Conservation (phyloP, 2,329 filamentous ascomycete species). For the Teratosphaeria nubilosa region DNA sequence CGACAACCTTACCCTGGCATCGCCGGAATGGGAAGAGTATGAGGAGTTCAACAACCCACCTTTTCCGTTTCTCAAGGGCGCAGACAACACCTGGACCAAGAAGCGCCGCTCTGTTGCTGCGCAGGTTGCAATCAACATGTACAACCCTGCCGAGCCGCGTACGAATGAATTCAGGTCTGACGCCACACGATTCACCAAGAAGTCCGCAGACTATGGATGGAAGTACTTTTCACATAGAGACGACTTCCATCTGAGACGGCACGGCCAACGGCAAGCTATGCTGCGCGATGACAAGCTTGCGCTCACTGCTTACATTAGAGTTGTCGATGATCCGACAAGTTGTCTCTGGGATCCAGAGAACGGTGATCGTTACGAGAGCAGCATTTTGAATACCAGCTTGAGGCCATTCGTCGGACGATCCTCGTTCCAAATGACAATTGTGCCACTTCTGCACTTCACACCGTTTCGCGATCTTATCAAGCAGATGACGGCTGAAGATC, state of each 20-base stretch:
- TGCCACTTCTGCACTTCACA: conserved; percentile 50
- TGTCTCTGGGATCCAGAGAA: conserved; percentile 49
- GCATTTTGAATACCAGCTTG: conserved; percentile 47
- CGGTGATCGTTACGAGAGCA: conserved; percentile 16
- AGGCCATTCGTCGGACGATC: conserved; percentile 32
- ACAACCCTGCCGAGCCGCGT: conserved; percentile 53
- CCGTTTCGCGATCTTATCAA: conserved; percentile 50
- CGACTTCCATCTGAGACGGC: conserved; percentile 47
- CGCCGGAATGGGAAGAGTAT: conserved; percentile 11
- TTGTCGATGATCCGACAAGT: conserved; percentile 50
- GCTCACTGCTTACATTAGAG: conserved; percentile 52
- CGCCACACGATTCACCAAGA: conserved; percentile 48
- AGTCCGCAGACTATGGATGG: conserved; percentile 54
- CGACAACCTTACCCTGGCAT: conserved; percentile 45
- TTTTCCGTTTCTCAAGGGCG: conserved; percentile 18
- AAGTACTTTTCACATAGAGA: conserved; percentile 49
- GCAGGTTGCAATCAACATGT: conserved; percentile 51
- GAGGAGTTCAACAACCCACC: conserved; percentile 20
- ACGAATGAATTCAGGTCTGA: conserved; percentile 47
- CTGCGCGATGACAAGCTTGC: conserved; percentile 51
- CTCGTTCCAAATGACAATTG: conserved; percentile 39
- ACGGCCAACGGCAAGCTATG: conserved; percentile 48
- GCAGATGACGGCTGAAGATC: conserved; percentile 1
- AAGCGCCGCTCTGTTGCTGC: conserved; percentile 42
- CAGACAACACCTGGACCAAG: conserved; percentile 15